Conservation (phyloP, 352 stramenopile genomes). For the Globisporangium irregulare region DNA sequence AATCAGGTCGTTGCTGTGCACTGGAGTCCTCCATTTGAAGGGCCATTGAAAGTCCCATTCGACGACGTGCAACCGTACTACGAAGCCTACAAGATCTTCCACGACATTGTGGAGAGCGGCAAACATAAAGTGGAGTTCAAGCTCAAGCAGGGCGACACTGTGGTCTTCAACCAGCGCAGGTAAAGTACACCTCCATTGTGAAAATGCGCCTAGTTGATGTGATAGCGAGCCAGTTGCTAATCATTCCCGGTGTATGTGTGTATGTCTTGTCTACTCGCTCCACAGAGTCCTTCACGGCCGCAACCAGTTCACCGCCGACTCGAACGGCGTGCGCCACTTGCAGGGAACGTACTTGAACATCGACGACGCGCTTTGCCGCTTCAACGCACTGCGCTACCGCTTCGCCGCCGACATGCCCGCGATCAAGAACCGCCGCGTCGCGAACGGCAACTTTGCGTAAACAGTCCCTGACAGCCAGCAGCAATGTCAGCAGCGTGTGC, state of each 20-base stretch:
- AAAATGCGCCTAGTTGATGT: background rate
- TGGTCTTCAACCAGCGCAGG: slow-evolving; percentile 86
- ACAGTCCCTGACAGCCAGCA: background rate
- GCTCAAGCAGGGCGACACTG: slow-evolving; percentile 72
- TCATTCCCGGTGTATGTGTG: too few species aligned
- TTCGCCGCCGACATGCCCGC: slow-evolving; percentile 37
- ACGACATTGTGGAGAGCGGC: slow-evolving; percentile 75
- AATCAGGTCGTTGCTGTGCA: slow-evolving; percentile 83
- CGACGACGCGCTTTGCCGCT: slow-evolving; percentile 82
- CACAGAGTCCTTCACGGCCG: slow-evolving; percentile 69
- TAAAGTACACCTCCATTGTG: slow-evolving; percentile 7
- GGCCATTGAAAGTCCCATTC: slow-evolving; percentile 80
- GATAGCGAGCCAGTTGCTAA: background rate
- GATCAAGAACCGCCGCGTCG: slow-evolving; percentile 64
- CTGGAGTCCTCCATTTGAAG: slow-evolving; percentile 95
- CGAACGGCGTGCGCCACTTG: slow-evolving; percentile 73
- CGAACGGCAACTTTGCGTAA: slow-evolving; percentile 74
- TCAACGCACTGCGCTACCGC: slow-evolving; percentile 66
- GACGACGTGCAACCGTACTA: slow-evolving; percentile 78
- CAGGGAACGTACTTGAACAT: slow-evolving; percentile 89
- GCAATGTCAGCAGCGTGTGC: background rate
- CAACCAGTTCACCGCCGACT: slow-evolving; percentile 66
- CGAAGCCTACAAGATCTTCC: slow-evolving; percentile 75
- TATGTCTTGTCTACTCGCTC: background rate
- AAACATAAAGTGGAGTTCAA: slow-evolving; percentile 75